Evolutionary conservation across 2,329 filamentous ascomycete species (phyloP).

Genomic region (Penicillium sp.): DNA sequence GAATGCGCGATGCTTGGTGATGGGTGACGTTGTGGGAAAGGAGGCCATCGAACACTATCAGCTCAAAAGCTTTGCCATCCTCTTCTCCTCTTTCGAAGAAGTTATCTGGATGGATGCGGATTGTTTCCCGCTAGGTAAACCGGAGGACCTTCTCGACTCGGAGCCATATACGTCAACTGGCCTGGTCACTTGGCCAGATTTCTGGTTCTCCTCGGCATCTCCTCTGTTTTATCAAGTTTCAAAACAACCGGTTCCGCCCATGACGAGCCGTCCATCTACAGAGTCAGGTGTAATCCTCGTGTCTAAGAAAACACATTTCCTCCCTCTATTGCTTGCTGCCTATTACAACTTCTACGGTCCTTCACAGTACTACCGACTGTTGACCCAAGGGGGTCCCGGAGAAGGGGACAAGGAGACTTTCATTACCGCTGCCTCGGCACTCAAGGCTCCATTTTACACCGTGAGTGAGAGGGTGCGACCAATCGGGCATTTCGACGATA

Average conservation of each 20-base stretch:
- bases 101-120: slow-evolving; percentile 58
- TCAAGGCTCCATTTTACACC: slow-evolving; percentile 34
- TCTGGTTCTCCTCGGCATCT: slow-evolving; percentile 44
- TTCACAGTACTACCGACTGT: slow-evolving; percentile 37
- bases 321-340: slow-evolving; percentile 34
- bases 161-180: slow-evolving; percentile 52
- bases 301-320: slow-evolving; percentile 34
- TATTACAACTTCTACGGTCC: slow-evolving; percentile 39
- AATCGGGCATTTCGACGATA: slow-evolving; percentile 30
- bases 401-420: slow-evolving; percentile 42
- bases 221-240: slow-evolving; percentile 44
- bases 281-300: slow-evolving; percentile 37
- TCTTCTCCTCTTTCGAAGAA: slow-evolving; percentile 57
- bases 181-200: slow-evolving; percentile 57
- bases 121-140: slow-evolving; percentile 49
- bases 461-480: slow-evolving; percentile 36
- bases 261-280: slow-evolving; percentile 35
- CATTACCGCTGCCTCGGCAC: slow-evolving; percentile 32
- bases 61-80: slow-evolving; percentile 54
- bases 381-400: slow-evolving; percentile 38
- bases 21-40: slow-evolving; percentile 42
- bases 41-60: slow-evolving; percentile 47
- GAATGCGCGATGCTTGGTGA: slow-evolving; percentile 41
- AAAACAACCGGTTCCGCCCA: slow-evolving; percentile 30
- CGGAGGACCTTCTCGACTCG: slow-evolving; percentile 46